These are phyloP conservation scores for Spencermartinsiella ligniputridi DNA, from an alignment of 1,139 yeast species.

Conservation along the genomic window DNA sequence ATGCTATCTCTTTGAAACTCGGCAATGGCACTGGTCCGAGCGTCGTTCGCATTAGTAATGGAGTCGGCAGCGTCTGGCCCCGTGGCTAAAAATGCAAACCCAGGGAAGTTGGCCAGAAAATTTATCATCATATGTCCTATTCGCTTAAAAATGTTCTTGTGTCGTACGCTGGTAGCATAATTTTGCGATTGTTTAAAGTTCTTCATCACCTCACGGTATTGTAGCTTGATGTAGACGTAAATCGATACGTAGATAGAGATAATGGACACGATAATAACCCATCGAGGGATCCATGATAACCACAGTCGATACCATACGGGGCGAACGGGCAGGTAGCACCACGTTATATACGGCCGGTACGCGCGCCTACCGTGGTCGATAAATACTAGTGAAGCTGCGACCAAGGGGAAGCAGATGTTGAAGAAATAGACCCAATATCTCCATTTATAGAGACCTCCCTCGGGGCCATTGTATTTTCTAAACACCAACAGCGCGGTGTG, in stretches of 20 bases:
- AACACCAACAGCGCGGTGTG: slow-evolving; percentile 77
- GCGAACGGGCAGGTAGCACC: slow-evolving; percentile 74
- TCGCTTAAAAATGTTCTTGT: neutral
- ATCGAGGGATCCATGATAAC: slow-evolving; percentile 81
- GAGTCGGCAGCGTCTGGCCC: slow-evolving; percentile 3
- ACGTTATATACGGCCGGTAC: slow-evolving; percentile 48
- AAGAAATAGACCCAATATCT: slow-evolving; percentile 57
- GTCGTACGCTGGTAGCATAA: slow-evolving; percentile 9
- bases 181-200: slow-evolving; percentile 27
- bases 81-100: slow-evolving; percentile 24
- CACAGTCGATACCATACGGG: slow-evolving; percentile 75
- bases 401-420: slow-evolving; percentile 57
- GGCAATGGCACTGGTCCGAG: slow-evolving; percentile 31
- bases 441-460: slow-evolving; percentile 70
- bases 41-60: slow-evolving; percentile 9
- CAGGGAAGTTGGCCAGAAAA: slow-evolving; percentile 26
- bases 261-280: slow-evolving; percentile 58
- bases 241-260: slow-evolving; percentile 63
- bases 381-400: slow-evolving; percentile 73
- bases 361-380: slow-evolving; percentile 36
- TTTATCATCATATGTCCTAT: slow-evolving; percentile 4
- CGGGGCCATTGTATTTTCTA: slow-evolving; percentile 42
- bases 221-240: slow-evolving; percentile 61
- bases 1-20: slow-evolving; percentile 56
- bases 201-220: slow-evolving; percentile 28